Conservation (phyloP, 2,329 filamentous ascomycete species). For the Cercospora sojina region DNA sequence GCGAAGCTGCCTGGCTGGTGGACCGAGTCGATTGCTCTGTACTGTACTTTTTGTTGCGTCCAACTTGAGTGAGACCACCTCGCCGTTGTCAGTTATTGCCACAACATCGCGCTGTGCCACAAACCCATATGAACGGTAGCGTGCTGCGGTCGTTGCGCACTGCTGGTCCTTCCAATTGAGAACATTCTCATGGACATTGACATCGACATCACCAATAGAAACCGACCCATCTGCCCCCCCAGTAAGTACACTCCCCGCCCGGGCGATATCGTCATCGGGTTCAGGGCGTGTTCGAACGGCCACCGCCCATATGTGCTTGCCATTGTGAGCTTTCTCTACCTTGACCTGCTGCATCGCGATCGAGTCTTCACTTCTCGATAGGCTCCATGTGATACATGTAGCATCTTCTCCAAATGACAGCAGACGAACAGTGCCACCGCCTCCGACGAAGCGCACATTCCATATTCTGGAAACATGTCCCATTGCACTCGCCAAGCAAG, state of each 20-base stretch:
- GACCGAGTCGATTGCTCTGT: background rate
- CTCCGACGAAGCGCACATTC: slow-evolving; percentile 57
- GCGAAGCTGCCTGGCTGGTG: slow-evolving; percentile 38
- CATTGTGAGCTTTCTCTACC: slow-evolving; percentile 66
- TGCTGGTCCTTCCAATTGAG: background rate
- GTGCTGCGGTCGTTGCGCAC: background rate
- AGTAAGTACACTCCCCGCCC: slow-evolving; percentile 51
- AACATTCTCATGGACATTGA: background rate
- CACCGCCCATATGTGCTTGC: slow-evolving; percentile 89
- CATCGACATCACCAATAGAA: slow-evolving; percentile 20
- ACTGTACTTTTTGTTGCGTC: background rate
- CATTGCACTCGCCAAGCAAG: slow-evolving; percentile 68
- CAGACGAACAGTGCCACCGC: slow-evolving; percentile 47
- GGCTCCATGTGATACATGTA: slow-evolving; percentile 66
- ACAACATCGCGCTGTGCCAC: slow-evolving; percentile 1
- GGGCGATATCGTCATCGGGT: background rate
- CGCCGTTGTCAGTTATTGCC: slow-evolving; percentile 11
- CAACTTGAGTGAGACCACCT: background rate
- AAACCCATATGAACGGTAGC: slow-evolving; percentile 13
- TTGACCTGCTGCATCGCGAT: slow-evolving; percentile 52
- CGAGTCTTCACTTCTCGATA: slow-evolving; percentile 8
- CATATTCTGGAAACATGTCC: slow-evolving; percentile 89
- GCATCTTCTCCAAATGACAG: slow-evolving; percentile 85
- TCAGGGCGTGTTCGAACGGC: slow-evolving; percentile 36
- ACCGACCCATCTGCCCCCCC: slow-evolving; percentile 82